Conservation (phyloP, 371 early-diverging fungal species). For the Lichtheimia hyalospora region DNA sequence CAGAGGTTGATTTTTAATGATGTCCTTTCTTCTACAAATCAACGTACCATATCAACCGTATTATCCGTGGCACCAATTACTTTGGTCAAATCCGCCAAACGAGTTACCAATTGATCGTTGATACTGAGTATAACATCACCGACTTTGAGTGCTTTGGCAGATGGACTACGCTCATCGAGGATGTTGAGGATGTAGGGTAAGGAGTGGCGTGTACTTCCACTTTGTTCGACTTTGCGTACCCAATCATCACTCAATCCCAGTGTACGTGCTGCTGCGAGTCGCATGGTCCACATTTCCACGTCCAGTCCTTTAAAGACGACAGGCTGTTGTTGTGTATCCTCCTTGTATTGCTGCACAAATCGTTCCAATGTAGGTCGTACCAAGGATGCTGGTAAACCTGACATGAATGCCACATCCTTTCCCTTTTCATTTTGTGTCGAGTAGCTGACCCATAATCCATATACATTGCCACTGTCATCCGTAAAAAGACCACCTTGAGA, state of each 20-base stretch:
- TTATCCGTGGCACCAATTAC: constrained; percentile 17
- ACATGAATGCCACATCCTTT: constrained; percentile 65
- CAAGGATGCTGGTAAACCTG: constrained; percentile 50
- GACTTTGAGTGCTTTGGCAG: constrained; percentile 64
- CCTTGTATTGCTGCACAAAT: constrained; percentile 22
- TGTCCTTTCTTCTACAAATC: not conserved
- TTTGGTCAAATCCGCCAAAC: constrained; percentile 65
- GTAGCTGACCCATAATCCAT: constrained; percentile 76
- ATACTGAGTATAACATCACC: constrained; percentile 84
- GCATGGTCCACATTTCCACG: constrained; percentile 77
- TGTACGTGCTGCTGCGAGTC: constrained; percentile 75
- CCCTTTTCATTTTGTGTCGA: constrained; percentile 64
- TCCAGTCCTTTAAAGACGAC: constrained; percentile 57
- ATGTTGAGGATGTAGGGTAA: constrained; percentile 70
- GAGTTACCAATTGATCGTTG: constrained; percentile 66
- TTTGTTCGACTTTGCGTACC: constrained; percentile 67
- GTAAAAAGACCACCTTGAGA: constrained; percentile 67
- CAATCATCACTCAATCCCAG: constrained; percentile 79
- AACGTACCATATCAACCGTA: constrained; percentile 46
- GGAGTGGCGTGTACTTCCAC: constrained; percentile 59
- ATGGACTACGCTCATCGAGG: constrained; percentile 50
- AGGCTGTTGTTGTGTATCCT: not conserved
- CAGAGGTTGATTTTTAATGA: not conserved
- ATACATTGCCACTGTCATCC: constrained; percentile 63
- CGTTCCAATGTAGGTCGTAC: constrained; percentile 37